Conservation (phyloP, 257 asterid genomes). For the Avicennia marina region DNA sequence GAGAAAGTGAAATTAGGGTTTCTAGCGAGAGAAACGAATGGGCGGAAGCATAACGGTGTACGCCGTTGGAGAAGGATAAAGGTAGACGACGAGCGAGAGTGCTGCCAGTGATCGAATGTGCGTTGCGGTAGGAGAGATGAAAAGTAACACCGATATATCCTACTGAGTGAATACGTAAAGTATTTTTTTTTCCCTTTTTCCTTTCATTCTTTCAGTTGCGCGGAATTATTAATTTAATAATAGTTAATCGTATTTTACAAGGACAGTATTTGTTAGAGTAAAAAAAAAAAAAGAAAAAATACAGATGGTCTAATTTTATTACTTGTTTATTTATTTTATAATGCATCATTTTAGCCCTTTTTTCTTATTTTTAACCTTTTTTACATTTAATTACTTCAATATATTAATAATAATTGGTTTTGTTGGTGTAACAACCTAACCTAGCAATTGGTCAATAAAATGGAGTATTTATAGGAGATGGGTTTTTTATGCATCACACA, state of each 20-base stretch:
- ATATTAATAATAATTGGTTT: background rate
- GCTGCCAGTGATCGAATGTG: too few relatives aligned
- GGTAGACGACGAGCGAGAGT: background rate
- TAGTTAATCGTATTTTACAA: too few relatives aligned
- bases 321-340: background rate
- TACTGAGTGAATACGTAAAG: too few relatives aligned
- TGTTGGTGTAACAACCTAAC: conserved; percentile 11
- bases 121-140: background rate
- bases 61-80: conserved; percentile 16
- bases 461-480: conserved; percentile 18
- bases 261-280: too few relatives aligned
- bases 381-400: background rate
- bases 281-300: too few relatives aligned
- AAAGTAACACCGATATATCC: too few relatives aligned
- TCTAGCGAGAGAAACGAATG: conserved; percentile 24
- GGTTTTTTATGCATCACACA: background rate
- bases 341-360: background rate
- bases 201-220: too few relatives aligned
- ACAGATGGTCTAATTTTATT: too few relatives aligned
- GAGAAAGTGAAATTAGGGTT: conserved; percentile 37
- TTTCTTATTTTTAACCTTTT: too few relatives aligned
- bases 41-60: conserved; percentile 37
- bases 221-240: too few relatives aligned
- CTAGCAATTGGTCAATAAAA: conserved; percentile 9
- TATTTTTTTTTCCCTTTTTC: too few relatives aligned